phyloP scores from a whole-genome alignment of 2,329 filamentous ascomycete species.

The Thelonectria rubi region DNA sequence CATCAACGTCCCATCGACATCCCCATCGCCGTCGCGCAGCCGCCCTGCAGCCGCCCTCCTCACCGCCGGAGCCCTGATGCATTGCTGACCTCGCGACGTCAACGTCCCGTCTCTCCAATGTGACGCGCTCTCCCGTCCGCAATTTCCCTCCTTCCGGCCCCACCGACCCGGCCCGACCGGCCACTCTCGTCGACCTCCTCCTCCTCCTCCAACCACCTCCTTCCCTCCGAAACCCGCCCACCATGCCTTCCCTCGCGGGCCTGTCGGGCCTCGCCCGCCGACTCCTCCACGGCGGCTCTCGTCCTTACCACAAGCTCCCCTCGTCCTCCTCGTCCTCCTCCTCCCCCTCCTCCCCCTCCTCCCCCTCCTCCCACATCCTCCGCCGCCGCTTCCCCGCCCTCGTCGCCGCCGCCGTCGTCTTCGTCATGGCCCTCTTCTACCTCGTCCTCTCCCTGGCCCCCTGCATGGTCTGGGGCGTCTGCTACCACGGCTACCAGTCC shows the following conservation, averaged over 20 bases:
- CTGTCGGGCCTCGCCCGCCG: constrained; percentile 28
- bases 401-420: constrained; percentile 31
- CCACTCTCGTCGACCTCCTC: background rate
- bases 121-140: constrained; percentile 29
- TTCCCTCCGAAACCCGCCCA: constrained; percentile 22
- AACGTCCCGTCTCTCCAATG: constrained; percentile 25
- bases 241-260: constrained; percentile 36
- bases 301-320: too few relatives aligned
- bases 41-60: background rate
- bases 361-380: background rate
- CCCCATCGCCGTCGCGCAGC: too few relatives aligned
- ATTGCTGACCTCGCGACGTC: background rate
- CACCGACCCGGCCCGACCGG: constrained; percentile 27
- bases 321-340: too few relatives aligned
- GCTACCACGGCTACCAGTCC: constrained; percentile 44
- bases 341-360: background rate
- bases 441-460: constrained; percentile 41
- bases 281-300: constrained; percentile 17
- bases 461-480: constrained; percentile 41
- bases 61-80: background rate
- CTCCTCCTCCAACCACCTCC: constrained; percentile 26
- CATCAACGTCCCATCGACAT: too few relatives aligned
- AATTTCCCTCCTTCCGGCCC: constrained; percentile 28
- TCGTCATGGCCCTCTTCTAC: constrained; percentile 40
- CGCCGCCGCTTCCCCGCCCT: constrained; percentile 35